These are phyloP conservation scores for Trametes pubescens DNA, from an alignment of 1,284 basidiomycete genomes.

Conservation along the genomic window DNA sequence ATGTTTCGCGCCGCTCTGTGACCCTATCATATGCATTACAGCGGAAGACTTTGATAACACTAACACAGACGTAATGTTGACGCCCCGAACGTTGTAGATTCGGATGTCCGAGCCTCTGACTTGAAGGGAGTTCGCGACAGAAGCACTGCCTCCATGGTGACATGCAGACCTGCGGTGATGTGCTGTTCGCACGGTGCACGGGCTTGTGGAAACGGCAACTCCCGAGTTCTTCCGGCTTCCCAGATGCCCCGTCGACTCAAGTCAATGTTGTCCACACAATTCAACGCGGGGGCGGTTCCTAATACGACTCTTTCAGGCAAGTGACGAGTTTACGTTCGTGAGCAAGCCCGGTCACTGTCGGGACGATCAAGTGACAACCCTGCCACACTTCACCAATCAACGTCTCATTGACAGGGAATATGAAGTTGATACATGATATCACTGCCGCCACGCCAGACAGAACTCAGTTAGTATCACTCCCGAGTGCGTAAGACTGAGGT, in stretches of 20 bases:
- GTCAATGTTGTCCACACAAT: not conserved
- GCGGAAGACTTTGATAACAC: not conserved
- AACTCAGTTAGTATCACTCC: not conserved
- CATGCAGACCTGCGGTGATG: not conserved
- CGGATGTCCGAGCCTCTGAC: too few relatives aligned
- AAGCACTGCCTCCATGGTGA: not conserved
- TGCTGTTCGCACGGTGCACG: not conserved
- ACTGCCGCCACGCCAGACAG: not conserved
- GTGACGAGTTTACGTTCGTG: too few relatives aligned
- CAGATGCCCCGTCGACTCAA: not conserved
- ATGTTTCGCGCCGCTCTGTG: not conserved
- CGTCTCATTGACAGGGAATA: slow-evolving; percentile 1
- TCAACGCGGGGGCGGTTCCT: not conserved
- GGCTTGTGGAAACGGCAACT: not conserved
- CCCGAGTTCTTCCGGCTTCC: not conserved
- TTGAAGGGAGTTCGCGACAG: not conserved
- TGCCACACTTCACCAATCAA: not conserved
- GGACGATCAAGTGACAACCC: not conserved
- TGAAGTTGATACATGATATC: not conserved
- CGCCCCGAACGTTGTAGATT: not conserved
- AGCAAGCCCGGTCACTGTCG: too few relatives aligned
- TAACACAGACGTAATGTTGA: not conserved
- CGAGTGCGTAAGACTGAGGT: not conserved
- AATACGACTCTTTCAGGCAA: not conserved
- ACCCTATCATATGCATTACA: not conserved